Base-by-base conservation (phyloP, 257 asterid genomes). In the Ligustrum vulgare region DNA sequence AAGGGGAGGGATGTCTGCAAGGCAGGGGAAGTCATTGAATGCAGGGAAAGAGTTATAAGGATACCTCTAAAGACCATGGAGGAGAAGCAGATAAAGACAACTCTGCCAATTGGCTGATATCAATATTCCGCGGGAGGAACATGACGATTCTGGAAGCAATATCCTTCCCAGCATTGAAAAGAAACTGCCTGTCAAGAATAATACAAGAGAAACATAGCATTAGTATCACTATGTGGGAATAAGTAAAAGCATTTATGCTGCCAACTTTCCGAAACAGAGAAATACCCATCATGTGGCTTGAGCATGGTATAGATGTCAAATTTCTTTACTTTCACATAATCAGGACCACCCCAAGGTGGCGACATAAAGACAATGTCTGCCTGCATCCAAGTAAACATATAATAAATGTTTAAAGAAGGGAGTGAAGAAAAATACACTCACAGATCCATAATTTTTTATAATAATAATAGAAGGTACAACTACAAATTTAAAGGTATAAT, bases 301-400 rank as follows among this genome's bases (percentile, higher is more conserved):
- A 93, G 97, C 99, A 95, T 95, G 54, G 83, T 81, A 77, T 80
- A 80, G 74, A 95, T 85, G 78, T 93, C 96, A 63, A 89, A 93
- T 76, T 72, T 88, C 81, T 85, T 75, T 63, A 84, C 94, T 86
- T 88, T 93, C 72, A 87, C 66, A 81, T 95, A 95, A 80, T 84
- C 91, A 51, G 98, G 99, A 76, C 99, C 99, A 41, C 99, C 99
- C 97, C 98, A 95, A 12, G 99, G 99, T 18, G 99, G 99, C 65
- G 99, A 95, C 91, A 93, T 81, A 74, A 89, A 93, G 23, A 93
- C 96, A 0, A 86, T 79, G 70, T 93, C 85, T 41, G 93, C 99
- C 99, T 93, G 89, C 80, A 87, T 65, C 18, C 37, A 56, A 62
- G 35, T 41, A 60, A 20, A 47, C 7, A 32, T 28, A 36, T 60